Conservation (phyloP, 495 filamentous ascomycete species). For the Podospora tetraspora region DNA sequence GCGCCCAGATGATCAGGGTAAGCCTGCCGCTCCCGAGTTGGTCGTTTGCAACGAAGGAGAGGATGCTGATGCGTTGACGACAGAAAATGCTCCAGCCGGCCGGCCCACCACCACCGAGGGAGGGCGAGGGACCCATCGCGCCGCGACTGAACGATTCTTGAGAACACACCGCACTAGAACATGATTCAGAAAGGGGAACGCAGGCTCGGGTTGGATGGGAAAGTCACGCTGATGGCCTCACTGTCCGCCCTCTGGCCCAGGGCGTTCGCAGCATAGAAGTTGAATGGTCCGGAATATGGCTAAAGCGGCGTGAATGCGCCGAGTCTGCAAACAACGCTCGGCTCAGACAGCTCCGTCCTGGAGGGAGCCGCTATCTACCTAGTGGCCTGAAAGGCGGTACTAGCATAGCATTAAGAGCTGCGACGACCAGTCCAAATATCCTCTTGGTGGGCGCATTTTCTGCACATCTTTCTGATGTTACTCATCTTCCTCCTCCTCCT, state of each 20-base stretch:
- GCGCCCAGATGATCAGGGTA: constrained; percentile 70
- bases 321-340: background rate
- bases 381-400: background rate
- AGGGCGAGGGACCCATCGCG: constrained; percentile 38
- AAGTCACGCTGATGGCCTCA: background rate
- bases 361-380: background rate
- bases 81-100: constrained; percentile 88
- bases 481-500: constrained; percentile 1
- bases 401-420: background rate
- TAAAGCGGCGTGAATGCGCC: background rate
- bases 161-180: background rate
- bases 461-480: no score
- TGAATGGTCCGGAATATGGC: background rate
- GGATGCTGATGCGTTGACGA: background rate
- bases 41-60: background rate
- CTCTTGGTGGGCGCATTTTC: background rate
- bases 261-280: background rate
- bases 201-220: background rate
- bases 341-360: background rate
- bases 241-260: background rate
- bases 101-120: constrained; percentile 71
- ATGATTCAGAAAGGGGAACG: constrained; percentile 5
- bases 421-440: background rate
- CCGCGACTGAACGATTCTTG: constrained; percentile 12
- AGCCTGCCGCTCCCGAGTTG: background rate